Evolutionary conservation across 352 stramenopile species (phyloP).

Genomic region (Globisporangium mamillatum): DNA sequence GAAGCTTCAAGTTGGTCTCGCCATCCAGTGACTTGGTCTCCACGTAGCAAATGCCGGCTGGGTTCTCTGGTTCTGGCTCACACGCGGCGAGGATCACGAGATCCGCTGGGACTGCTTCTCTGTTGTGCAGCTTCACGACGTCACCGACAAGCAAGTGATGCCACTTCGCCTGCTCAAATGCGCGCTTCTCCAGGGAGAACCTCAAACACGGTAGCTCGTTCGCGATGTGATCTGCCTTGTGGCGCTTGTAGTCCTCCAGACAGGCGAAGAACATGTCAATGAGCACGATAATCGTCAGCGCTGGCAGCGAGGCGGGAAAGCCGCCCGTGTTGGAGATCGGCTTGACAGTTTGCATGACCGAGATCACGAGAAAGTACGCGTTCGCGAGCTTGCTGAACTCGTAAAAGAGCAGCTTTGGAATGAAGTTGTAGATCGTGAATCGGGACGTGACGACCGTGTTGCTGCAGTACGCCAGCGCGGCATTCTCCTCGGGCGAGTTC

Average conservation of each 20-base stretch:
- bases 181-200: constrained; percentile 31
- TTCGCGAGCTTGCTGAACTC: constrained; percentile 92
- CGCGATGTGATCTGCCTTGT: constrained; percentile 82
- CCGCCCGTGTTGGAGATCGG: constrained; percentile 91
- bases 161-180: constrained; percentile 75
- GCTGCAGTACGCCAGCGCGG: constrained; percentile 50
- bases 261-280: constrained; percentile 92
- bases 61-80: constrained; percentile 67
- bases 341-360: constrained; percentile 89
- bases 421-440: constrained; percentile 90
- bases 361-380: constrained; percentile 93
- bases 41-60: constrained; percentile 86
- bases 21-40: constrained; percentile 93
- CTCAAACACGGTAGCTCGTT: constrained; percentile 72
- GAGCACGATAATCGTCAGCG: constrained; percentile 91
- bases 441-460: constrained; percentile 89
- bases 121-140: constrained; percentile 88
- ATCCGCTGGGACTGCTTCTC: constrained; percentile 85
- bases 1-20: constrained; percentile 92
- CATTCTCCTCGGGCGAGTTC: constrained; percentile 65
- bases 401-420: constrained; percentile 90
- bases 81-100: constrained; percentile 82
- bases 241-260: constrained; percentile 89
- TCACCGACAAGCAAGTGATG: constrained; percentile 83
- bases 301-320: constrained; percentile 87